Evolutionary conservation across 352 stramenopile genomes (phyloP).

Genomic region (Phytophthora nicotianae): DNA sequence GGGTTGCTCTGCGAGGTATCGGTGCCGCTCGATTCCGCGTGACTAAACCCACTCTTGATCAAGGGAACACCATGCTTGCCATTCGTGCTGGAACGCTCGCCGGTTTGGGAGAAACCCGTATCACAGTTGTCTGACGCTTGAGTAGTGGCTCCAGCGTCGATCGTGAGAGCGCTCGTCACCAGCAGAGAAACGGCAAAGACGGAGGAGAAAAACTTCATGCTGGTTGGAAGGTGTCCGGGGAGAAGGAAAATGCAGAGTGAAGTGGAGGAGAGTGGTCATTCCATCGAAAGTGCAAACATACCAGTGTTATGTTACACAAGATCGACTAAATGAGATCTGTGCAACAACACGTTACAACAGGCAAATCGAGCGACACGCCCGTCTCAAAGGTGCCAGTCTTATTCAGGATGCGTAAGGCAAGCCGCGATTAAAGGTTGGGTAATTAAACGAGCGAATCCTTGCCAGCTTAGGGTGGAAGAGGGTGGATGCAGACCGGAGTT

Average conservation of each 20-base stretch:
- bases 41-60: slow-evolving; percentile 4
- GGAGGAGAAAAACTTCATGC: slow-evolving; percentile 21
- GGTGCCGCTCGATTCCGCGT: background rate
- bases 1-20: background rate
- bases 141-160: slow-evolving; percentile 4
- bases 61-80: slow-evolving; percentile 10
- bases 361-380: too few relatives aligned
- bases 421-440: too few relatives aligned
- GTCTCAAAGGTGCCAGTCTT: background rate
- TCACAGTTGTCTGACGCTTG: slow-evolving; percentile 12
- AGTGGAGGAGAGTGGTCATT: background rate
- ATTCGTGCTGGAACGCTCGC: background rate
- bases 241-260: slow-evolving; percentile 1
- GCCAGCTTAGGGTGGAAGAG: too few relatives aligned
- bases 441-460: too few relatives aligned
- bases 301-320: background rate
- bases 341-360: background rate
- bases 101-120: slow-evolving; percentile 4
- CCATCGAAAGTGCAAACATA: background rate
- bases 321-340: slow-evolving; percentile 8
- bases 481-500: too few relatives aligned
- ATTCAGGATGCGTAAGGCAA: background rate
- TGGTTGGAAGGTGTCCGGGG: background rate
- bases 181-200: slow-evolving; percentile 11
- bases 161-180: slow-evolving; percentile 2